Base-by-base conservation (phyloP, 495 filamentous ascomycete species). In the Penicillium ucsense region DNA sequence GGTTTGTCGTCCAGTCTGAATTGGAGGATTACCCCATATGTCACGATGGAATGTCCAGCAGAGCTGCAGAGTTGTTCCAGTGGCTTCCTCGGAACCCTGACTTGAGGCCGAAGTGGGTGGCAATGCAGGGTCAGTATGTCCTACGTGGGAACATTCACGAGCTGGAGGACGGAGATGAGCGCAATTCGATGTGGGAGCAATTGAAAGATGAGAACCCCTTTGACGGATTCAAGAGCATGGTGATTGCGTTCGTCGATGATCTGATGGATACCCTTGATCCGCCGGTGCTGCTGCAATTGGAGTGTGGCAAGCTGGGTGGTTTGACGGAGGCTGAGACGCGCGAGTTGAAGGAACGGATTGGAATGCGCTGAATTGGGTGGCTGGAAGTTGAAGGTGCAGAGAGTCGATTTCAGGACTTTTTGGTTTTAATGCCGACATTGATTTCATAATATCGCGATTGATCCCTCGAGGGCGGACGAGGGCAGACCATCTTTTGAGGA, bases 1-100 rank as follows among this genome's bases (percentile, higher is more conserved):
- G 68, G 27, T 75, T 74, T 49, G 71, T 79, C 60, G 52, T 72
- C 8, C 76, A 80, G 41, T 72, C 76, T 5, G 61, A 58, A 4
- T 35, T 75, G 5, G 76, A 80, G 53, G 71, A 74, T 46, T 68
- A 70, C 37, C 20, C 20, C 20, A 20, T 2, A 20, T 20, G 20
- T 20, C 55, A 66, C 9, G 51, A 67, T 30, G 63, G 57, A 20
- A 20, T 20, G 20, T 20, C 20, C 20, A 20, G 20, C 20, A 20
- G 20, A 20, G 20, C 20, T 20, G 20, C 20, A 20, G 20, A 20
- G 20, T 20, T 20, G 20, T 20, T 20, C 20, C 20, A 20, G 20
- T 20, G 20, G 20, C 20, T 20, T 20, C 20, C 20, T 20, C 20
- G 20, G 20, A 20, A 20, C 20, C 20, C 20, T 20, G 20, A 20